Evolutionary conservation across 169 alveolate species (phyloP), one percentile per base, ranked within the genome.

Genomic region (Babesia gibsoni): DNA sequence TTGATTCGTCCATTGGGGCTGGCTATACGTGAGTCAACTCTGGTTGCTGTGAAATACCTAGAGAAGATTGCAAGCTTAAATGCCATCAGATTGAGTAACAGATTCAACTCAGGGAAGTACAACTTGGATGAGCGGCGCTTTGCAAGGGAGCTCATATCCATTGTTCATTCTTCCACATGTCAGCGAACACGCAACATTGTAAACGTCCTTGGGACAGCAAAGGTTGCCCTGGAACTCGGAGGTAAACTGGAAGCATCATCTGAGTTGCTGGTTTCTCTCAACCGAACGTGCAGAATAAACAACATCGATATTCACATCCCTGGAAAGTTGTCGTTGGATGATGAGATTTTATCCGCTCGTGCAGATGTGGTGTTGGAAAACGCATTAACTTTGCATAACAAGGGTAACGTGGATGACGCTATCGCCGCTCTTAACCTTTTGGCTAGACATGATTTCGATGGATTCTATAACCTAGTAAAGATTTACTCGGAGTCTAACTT

Each of bases 391-490:
- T 46, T 69, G 53, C 72, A 69, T 14, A 37, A 69, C 52, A 41
- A 54, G 41, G 81, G 81, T 5, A 39, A 69, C 33, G 53, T 69
- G 18, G 81, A 69, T 20, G 73, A 58, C 29, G 81, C 81, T 4
- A 59, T 69, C n/a, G 37, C 36, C 12, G 2, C 49, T 16, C 29
- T 69, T 23, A 57, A 12, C 25, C 50, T n/a, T 4, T 53, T 69
- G n/a, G 69, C 59, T 9, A 18, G 54, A 1, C 7, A 54, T 35
- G 65, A 69, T 23, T 58, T 69, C 61, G 72, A 69, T 5, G 69
- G 81, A 9, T 58, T 69, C 81, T 69, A 69, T 25, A 69, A 69
- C 41, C 61, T 69, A 18, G 72, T 69, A 35, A 69, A 69, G 49
- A 69, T 69, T 29, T 69, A 69, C 49, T 57, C 81, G 14, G 74